Base-by-base conservation (phyloP, 306 rosid genomes). In the Prunus davidiana region DNA sequence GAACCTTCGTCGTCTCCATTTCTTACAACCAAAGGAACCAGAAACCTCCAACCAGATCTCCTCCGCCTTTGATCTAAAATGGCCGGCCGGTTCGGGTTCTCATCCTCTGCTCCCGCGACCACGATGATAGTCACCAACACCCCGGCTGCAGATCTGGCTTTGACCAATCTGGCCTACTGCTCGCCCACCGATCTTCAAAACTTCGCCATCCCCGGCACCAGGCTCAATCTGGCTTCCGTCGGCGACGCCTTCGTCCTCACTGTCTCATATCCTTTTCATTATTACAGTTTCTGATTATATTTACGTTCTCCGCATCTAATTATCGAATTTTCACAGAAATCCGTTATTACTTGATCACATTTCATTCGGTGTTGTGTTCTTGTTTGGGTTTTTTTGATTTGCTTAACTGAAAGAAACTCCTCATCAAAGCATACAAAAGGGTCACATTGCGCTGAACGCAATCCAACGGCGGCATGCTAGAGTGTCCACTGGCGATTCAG, bases 391-490 rank as follows among this genome's bases (percentile, higher is more conserved):
- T 71, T 75, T 81, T 76, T 79, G 77, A 88, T 74, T 65, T 27
- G 73, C 91, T 95, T 95, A 83, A 95, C 90, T 62, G 82, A 77
- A 83, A 80, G 63, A 72, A 82, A 95, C 99, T 73, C 75, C 88
- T 79, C 98, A 95, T 60, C 89, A 80, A 65, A 88, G 61, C 87
- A 57, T 95, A 73, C 74, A 82, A 58, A 78, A 52, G 43, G 98
- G 93, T 22, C 77, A 88, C 34, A 85, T 95, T 68, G 97, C 96
- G 54, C 86, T 95, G 52, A 95, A 95, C 84, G 83, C 96, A 12
- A 91, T 91, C 72, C 99, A 95, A 64, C 91, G 99, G 70, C 90
- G 97, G 3, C 78, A 91, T 84, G 93, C 85, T 46, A 91, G 72
- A 67, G 96, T 95, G 82, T 95, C 99, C 56, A 43, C 87, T 27